These are phyloP conservation scores for Cyclotella sp. DNA, from an alignment of 108 stramenopile species.

Conservation along the genomic window DNA sequence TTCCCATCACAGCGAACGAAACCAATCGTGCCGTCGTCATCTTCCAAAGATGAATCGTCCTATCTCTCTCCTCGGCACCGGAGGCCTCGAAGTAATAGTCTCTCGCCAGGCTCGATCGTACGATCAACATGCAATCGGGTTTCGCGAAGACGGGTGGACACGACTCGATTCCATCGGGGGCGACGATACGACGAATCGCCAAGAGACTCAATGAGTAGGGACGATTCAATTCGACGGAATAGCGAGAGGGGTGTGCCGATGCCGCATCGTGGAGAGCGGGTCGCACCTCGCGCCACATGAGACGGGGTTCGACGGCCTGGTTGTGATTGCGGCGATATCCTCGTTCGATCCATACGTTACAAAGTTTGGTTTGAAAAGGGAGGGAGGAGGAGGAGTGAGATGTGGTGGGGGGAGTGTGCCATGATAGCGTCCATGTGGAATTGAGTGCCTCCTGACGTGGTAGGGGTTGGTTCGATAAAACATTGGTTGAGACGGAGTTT, in stretches of 20 bases:
- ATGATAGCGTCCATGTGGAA: slow-evolving; percentile 44
- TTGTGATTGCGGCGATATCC: slow-evolving; percentile 63
- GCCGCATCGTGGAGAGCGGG: no score
- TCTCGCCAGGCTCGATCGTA: slow-evolving; percentile 39
- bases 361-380: slow-evolving; percentile 32
- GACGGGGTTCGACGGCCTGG: slow-evolving; percentile 75
- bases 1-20: slow-evolving; percentile 42
- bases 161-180: slow-evolving; percentile 4
- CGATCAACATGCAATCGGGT: slow-evolving; percentile 35
- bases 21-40: slow-evolving; percentile 52
- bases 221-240: no score
- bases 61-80: slow-evolving; percentile 36
- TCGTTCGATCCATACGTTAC: slow-evolving; percentile 68
- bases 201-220: slow-evolving; percentile 42
- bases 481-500: neutral
- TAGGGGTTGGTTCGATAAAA: neutral
- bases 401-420: slow-evolving; percentile 9
- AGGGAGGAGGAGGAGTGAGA: neutral
- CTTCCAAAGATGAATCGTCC: slow-evolving; percentile 53
- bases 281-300: slow-evolving; percentile 72
- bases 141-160: slow-evolving; percentile 24
- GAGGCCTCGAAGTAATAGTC: slow-evolving; percentile 50
- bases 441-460: slow-evolving; percentile 37
- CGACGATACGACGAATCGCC: slow-evolving; percentile 41
- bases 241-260: no score